A percentile compares a stretch with the other conserved stretches of the same genome.
Conservation (phyloP, 768 basidiomycete species). For the Bullera alba region DNA sequence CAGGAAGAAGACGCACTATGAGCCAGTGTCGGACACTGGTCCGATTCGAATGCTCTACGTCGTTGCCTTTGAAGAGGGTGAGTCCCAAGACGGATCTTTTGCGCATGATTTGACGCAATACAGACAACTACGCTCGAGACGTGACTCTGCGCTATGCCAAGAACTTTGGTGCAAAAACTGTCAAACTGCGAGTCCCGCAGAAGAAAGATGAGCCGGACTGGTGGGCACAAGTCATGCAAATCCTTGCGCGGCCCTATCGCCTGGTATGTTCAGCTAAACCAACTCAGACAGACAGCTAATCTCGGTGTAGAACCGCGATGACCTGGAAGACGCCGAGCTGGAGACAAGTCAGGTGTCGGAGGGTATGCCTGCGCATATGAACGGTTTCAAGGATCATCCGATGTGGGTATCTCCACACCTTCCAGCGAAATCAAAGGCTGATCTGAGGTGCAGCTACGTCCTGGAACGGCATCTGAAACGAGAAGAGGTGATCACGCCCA, state of each 20-base stretch:
- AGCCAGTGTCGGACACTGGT: constrained; percentile 55
- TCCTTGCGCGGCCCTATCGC: constrained; percentile 67
- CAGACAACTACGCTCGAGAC: constrained; percentile 80
- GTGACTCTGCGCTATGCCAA: constrained; percentile 83
- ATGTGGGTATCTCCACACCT: constrained; percentile 53
- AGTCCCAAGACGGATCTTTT: constrained; percentile 4
- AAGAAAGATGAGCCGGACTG: constrained; percentile 65
- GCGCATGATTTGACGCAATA: background rate
- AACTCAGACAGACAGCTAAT: background rate
- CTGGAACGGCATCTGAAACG: constrained; percentile 79
- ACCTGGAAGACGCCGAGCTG: constrained; percentile 85
- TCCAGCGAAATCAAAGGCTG: too few species aligned
- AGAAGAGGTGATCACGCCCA: constrained; percentile 75
- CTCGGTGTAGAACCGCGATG: constrained; percentile 69
- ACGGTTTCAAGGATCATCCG: constrained; percentile 94
- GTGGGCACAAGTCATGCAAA: constrained; percentile 68
- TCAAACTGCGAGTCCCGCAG: constrained; percentile 43
- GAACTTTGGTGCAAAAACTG: constrained; percentile 65
- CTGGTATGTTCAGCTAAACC: constrained; percentile 54
- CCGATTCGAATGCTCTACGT: constrained; percentile 92
- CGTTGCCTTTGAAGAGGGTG: constrained; percentile 76
- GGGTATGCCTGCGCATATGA: constrained; percentile 84
- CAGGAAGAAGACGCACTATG: constrained; percentile 72
- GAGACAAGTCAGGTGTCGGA: constrained; percentile 68
- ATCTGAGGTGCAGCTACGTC: constrained; percentile 66